Conservation (phyloP, 495 filamentous ascomycete genomes). For the Pyrenopolyporus hunteri region DNA sequence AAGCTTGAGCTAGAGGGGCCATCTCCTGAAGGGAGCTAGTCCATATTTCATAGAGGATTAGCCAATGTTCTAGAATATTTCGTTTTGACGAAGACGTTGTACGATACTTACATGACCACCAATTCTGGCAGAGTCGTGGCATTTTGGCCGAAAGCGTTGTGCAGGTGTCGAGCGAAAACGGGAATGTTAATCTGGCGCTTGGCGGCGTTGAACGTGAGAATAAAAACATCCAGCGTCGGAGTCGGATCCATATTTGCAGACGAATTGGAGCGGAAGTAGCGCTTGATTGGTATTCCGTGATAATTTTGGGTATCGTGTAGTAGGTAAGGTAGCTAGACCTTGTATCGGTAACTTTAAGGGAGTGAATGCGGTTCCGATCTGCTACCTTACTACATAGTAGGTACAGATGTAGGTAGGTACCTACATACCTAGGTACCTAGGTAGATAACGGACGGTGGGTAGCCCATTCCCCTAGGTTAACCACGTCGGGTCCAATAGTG, state of each 20-base stretch:
- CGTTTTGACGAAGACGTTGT: neutral
- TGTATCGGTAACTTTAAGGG: no score
- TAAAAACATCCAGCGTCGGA: constrained; percentile 62
- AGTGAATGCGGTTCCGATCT: neutral
- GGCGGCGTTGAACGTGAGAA: constrained; percentile 91
- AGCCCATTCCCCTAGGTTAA: no score
- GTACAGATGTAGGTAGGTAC: neutral
- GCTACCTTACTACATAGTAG: neutral
- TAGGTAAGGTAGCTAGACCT: no score
- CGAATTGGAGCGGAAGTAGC: neutral
- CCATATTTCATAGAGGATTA: neutral
- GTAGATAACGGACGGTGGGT: neutral
- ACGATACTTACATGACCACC: constrained; percentile 61
- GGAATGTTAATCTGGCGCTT: constrained; percentile 66
- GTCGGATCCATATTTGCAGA: constrained; percentile 15
- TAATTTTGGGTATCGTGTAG: no score
- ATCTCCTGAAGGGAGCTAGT: constrained; percentile 84
- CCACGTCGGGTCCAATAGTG: no score
- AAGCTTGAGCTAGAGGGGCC: constrained; percentile 79
- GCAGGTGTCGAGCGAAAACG: constrained; percentile 72
- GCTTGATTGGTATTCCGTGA: neutral
- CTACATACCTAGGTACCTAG: no score
- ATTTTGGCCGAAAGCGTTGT: constrained; percentile 66
- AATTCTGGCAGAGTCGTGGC: constrained; percentile 64
- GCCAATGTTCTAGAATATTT: neutral